Percentiles rank a stretch among this genome's conserved stretches.
Evolutionary conservation across 306 rosid genomes (phyloP).

Genomic region (Aeschynomene evenia): DNA sequence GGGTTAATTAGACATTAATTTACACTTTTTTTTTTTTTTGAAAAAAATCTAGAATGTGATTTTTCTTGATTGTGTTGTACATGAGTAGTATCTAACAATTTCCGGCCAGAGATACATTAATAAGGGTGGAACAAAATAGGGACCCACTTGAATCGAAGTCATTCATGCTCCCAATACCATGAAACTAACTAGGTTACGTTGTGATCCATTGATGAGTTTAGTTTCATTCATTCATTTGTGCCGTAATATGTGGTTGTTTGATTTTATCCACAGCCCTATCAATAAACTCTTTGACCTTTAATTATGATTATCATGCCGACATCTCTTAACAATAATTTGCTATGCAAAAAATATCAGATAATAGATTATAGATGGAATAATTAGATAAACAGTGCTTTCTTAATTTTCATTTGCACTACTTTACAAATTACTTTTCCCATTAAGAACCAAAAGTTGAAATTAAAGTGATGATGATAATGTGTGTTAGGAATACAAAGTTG

Average conservation of each 20-base stretch:
- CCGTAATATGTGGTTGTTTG: slow-evolving; percentile 13
- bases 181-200: not conserved
- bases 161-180: slow-evolving; percentile 9
- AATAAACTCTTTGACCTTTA: not conserved
- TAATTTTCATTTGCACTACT: not conserved
- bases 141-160: not conserved
- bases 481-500: not conserved
- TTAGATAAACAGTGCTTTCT: not conserved
- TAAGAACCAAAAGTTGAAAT: not conserved
- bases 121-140: not conserved
- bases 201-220: not conserved
- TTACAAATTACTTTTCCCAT: not conserved
- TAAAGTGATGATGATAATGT: not conserved
- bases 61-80: too few relatives aligned
- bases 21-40: too few relatives aligned
- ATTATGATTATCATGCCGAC: slow-evolving; percentile 1
- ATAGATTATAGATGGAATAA: not conserved
- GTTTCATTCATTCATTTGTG: slow-evolving; percentile 25
- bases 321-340: not conserved
- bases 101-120: not conserved
- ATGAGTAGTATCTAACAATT: too few relatives aligned
- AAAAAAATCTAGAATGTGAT: too few relatives aligned
- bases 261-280: not conserved
- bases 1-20: too few relatives aligned
- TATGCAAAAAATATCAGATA: not conserved